A percentile compares a stretch with the other conserved stretches of the same genome.
phyloP scores from a whole-genome alignment of 2,329 filamentous ascomycete genomes.

The Fusarium hainanense region DNA sequence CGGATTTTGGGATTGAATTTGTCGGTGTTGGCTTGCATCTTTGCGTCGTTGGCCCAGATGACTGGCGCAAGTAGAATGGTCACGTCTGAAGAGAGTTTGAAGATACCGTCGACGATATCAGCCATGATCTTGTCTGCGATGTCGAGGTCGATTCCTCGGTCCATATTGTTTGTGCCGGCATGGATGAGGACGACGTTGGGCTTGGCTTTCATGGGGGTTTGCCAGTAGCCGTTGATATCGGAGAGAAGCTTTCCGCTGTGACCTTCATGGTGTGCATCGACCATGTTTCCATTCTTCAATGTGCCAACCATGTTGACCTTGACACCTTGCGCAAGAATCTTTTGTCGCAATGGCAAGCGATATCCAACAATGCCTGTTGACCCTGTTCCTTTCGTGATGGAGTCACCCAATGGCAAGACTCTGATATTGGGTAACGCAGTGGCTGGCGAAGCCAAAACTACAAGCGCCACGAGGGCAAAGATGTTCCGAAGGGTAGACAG shows the following conservation, averaged over 20 bases:
- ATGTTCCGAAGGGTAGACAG: not conserved
- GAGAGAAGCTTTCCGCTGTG: slow-evolving; percentile 27
- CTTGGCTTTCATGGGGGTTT: slow-evolving; percentile 21
- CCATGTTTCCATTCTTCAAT: slow-evolving; percentile 18
- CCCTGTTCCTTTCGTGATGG: slow-evolving; percentile 33
- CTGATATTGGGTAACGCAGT: slow-evolving; percentile 21
- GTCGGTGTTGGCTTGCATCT: slow-evolving; percentile 31
- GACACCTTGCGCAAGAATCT: slow-evolving; percentile 7
- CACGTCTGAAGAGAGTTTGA: slow-evolving; percentile 25
- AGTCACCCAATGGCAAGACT: slow-evolving; percentile 28
- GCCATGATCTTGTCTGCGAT: slow-evolving; percentile 3
- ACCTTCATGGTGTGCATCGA: slow-evolving; percentile 24
- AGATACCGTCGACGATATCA: slow-evolving; percentile 22
- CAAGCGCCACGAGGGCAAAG: not conserved
- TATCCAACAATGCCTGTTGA: slow-evolving; percentile 25
- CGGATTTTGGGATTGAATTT: slow-evolving; percentile 21
- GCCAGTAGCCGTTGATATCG: slow-evolving; percentile 29
- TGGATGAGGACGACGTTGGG: slow-evolving; percentile 33
- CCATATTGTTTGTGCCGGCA: slow-evolving; percentile 37
- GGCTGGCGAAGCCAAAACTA: not conserved
- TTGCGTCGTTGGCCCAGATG: slow-evolving; percentile 29
- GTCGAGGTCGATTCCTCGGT: slow-evolving; percentile 12
- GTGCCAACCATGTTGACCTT: slow-evolving; percentile 31
- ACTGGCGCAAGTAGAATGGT: slow-evolving; percentile 27
- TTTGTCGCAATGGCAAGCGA: slow-evolving; percentile 11